Conservation (phyloP, 2,329 filamentous ascomycete species). For the Venturia carpophila region DNA sequence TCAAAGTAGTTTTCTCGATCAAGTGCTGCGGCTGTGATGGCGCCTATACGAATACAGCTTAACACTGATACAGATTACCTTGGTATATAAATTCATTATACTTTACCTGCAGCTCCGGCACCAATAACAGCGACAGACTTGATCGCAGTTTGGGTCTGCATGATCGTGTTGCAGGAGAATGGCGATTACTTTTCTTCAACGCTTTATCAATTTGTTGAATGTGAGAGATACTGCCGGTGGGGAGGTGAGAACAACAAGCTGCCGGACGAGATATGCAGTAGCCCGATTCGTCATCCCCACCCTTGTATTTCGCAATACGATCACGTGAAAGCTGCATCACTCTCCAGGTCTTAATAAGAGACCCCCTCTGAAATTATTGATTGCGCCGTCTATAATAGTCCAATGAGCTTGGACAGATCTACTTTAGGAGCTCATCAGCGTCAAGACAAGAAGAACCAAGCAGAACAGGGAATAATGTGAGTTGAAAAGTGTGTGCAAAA, state of each 20-base stretch:
- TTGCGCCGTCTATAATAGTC: not conserved
- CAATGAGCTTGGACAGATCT: not conserved
- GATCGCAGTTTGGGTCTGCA: not conserved
- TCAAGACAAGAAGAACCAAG: not conserved
- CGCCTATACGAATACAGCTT: not conserved
- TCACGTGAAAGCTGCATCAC: no score
- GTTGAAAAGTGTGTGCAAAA: not conserved
- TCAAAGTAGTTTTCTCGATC: not conserved
- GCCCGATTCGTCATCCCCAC: not conserved
- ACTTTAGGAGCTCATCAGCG: not conserved
- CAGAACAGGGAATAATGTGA: not conserved
- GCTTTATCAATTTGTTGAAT: not conserved
- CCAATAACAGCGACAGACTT: conserved; percentile 11
- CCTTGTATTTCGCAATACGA: not conserved
- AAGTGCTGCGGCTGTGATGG: not conserved
- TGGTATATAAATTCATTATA: not conserved
- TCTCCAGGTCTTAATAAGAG: not conserved
- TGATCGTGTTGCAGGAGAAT: not conserved
- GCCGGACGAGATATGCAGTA: not conserved
- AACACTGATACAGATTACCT: not conserved
- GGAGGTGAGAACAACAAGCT: not conserved
- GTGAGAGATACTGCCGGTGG: not conserved
- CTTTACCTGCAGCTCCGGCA: conserved; percentile 12
- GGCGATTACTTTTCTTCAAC: no score
- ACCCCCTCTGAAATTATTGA: no score